Conservation (phyloP, 2,329 filamentous ascomycete genomes). For the Colletotrichum australisinense region DNA sequence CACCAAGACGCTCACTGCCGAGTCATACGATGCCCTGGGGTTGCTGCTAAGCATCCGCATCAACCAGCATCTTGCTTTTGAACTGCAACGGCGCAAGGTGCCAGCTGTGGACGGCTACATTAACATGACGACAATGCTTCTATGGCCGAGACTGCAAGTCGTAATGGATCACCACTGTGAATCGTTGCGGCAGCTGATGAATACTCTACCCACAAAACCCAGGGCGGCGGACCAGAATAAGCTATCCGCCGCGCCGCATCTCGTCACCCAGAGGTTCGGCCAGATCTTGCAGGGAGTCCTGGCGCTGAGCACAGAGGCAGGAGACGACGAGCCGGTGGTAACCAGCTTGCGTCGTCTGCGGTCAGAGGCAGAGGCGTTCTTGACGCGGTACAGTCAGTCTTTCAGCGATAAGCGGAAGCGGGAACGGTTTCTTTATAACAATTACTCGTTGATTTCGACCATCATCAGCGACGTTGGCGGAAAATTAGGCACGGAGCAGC, state of each 20-base stretch:
- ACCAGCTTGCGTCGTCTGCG: constrained; percentile 82
- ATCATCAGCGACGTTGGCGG: constrained; percentile 85
- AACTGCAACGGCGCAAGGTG: constrained; percentile 90
- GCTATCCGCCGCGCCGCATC: constrained; percentile 85
- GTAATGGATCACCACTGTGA: constrained; percentile 95
- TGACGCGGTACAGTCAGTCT: constrained; percentile 80
- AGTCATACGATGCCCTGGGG: constrained; percentile 86
- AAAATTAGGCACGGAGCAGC: constrained; percentile 80
- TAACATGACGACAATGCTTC: constrained; percentile 93
- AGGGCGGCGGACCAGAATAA: constrained; percentile 60
- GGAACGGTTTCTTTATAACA: constrained; percentile 92
- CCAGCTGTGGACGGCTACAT: constrained; percentile 91
- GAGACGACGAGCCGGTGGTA: constrained; percentile 92
- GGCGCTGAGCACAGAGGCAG: constrained; percentile 85
- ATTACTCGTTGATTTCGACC: constrained; percentile 93
- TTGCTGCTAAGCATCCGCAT: constrained; percentile 91
- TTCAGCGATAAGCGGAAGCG: constrained; percentile 84
- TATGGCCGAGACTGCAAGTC: constrained; percentile 95
- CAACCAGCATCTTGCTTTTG: constrained; percentile 94
- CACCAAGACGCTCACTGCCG: constrained; percentile 80
- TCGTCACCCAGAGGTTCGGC: constrained; percentile 94
- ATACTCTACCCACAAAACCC: constrained; percentile 59
- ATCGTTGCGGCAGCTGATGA: constrained; percentile 76
- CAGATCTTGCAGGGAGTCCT: constrained; percentile 91
- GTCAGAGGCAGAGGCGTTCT: constrained; percentile 84